Evolutionary conservation across 1,284 basidiomycete genomes (phyloP), one percentile per base, ranked within the genome.

Genomic region (Sporisorium iseilematis-ciliati): DNA sequence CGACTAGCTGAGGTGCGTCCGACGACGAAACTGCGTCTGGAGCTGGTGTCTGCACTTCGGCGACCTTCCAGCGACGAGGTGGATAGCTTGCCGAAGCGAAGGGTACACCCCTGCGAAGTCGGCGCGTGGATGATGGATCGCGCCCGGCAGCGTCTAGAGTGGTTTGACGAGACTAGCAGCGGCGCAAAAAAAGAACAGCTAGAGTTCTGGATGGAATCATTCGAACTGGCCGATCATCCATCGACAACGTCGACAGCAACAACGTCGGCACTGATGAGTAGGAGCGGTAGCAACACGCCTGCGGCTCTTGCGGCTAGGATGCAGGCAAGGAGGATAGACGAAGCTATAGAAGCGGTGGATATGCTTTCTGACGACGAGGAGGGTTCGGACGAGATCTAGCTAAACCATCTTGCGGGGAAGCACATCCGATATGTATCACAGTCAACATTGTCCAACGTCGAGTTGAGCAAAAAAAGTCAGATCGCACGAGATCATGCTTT

Each of bases 81-180:
- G 2, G 40, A n/a, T 7, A 25, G 10, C 7, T 12, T n/a, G 21
- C 16, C 51, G 26, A 50, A 41, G 7, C n/a, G 18, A 18, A 57
- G 67, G n/a, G 43, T 70, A 6, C 71, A 74, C 38, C 71, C 71
- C n/a, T 64, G 61, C 45, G 64, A 68, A 21, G 71, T 74, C 18
- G 65, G 65, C 51, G 51, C 53, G 4, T 74, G 71, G 71, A 74
- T 68, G 56, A 74, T 74, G 71, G 25, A 40, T 23, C 65, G 65
- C n/a, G 52, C 65, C n/a, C 54, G 54, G 18, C 45, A 21, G 0
- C 46, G 54, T 2, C 12, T 33, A 11, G 50, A 71, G 33, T 71
- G 68, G 68, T 70, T 70, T 23, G 54, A 65, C 1, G 6, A 2
- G 33, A 18, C 3, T 2, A 57, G 23, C 35, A 14, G 21, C 42